Percentiles rank a stretch among this genome's conserved stretches.
Conservation (phyloP, 306 rosid genomes). For the Fragaria nilgerrensis region DNA sequence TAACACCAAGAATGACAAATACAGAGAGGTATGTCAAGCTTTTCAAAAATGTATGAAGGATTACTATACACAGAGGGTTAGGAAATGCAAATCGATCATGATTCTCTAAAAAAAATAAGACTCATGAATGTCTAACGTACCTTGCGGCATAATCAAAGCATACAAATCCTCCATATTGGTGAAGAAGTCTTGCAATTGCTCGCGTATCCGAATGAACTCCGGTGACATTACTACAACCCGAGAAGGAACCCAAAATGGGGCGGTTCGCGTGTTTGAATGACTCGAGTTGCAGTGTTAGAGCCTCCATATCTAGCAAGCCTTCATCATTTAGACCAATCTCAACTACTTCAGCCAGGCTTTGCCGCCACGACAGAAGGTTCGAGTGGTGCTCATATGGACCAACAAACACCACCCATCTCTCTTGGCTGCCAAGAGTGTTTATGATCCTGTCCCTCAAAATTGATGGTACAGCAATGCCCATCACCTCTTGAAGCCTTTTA, state of each 20-base stretch:
- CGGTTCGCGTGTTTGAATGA: slow-evolving; percentile 35
- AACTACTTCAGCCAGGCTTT: slow-evolving; percentile 68
- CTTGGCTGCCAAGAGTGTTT: slow-evolving; percentile 31
- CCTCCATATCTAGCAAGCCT: slow-evolving; percentile 61
- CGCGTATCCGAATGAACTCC: slow-evolving; percentile 67
- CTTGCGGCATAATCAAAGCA: slow-evolving; percentile 92
- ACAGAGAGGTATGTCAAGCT: background rate
- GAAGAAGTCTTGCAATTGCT: slow-evolving; percentile 69
- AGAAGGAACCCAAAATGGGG: slow-evolving; percentile 82
- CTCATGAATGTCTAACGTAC: slow-evolving; percentile 23
- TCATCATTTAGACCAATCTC: slow-evolving; percentile 64
- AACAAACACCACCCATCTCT: slow-evolving; percentile 81
- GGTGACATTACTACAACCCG: slow-evolving; percentile 86
- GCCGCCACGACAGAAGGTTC: slow-evolving; percentile 83
- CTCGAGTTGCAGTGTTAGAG: slow-evolving; percentile 46
- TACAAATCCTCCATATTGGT: slow-evolving; percentile 55
- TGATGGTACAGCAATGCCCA: slow-evolving; percentile 67
- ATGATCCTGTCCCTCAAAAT: slow-evolving; percentile 50
- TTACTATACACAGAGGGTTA: background rate
- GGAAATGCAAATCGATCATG: background rate
- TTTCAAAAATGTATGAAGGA: too few species aligned
- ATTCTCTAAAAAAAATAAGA: too few species aligned
- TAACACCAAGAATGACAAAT: background rate
- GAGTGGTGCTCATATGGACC: slow-evolving; percentile 92
- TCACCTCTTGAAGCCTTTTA: slow-evolving; percentile 80